Base-by-base conservation (phyloP, 805 yeast genomes). In the Candida xyloterini region DNA sequence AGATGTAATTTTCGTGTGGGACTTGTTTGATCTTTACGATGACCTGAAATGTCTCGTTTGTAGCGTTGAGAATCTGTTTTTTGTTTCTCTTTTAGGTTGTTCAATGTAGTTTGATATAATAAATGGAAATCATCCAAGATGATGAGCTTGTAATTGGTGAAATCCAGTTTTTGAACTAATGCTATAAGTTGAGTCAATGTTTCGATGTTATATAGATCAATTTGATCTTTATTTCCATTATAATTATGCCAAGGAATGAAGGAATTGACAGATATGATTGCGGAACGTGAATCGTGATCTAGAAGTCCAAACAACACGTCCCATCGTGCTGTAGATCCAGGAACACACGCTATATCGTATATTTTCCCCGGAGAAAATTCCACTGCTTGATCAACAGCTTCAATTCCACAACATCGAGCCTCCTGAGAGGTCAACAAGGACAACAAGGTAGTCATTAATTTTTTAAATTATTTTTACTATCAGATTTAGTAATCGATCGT, bases 301-400 rank as follows among this genome's bases (percentile, higher is more conserved):
- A 57, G 40, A 3, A 53, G 21, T 14, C 44, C 44, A 28, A 55
- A 57, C 7, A 58, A 3, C 1, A 58, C 23, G 24, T 59, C 60
- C 57, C 60, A 58, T 22, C 54, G 49, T 2, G 59, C 63, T 7
- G 52, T 44, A 14, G 48, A 47, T 0, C 63, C 64, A 10, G 61
- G 55, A 5, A 52, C 40, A 18, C 53, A 47, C n/a, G 55, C 48
- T 7, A 60, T 25, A 36, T 60, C 63, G 35, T 60, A 59, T 7
- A 60, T 30, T 7, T 53, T 49, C 2, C 52, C 47, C 16, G 42
- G 36, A 15, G 16, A 10, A 20, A 38, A 38, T 13, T 30, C 24
- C 9, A 38, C 28, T 10, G 27, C 27, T 15, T 15, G 22, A 24
- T 39, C 43, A 16, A 39, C 22, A 10, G 31, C n/a, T 16, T 20